These are phyloP conservation scores for Kuraishia hungarica DNA, from an alignment of 805 yeast genomes.

Conservation along the genomic window DNA sequence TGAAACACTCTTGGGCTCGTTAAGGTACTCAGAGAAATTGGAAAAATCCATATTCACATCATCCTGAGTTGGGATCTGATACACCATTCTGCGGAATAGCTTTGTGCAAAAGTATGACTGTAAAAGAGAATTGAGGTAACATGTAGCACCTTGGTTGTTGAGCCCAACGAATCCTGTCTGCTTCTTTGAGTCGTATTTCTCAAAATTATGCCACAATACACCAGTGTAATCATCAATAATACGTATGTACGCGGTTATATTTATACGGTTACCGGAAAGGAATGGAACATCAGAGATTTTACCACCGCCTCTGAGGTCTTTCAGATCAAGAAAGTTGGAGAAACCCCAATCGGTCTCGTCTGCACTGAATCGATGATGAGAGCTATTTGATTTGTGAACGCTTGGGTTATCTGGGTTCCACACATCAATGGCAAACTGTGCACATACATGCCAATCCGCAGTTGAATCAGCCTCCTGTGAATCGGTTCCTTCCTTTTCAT, in stretches of 20 bases:
- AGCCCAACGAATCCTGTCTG: slow-evolving; percentile 89
- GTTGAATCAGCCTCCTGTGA: slow-evolving; percentile 16
- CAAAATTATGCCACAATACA: slow-evolving; percentile 85
- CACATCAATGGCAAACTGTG: slow-evolving; percentile 76
- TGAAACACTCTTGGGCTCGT: slow-evolving; percentile 51
- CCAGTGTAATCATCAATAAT: slow-evolving; percentile 87
- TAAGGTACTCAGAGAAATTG: slow-evolving; percentile 11
- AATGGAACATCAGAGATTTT: slow-evolving; percentile 28
- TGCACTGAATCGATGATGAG: slow-evolving; percentile 71
- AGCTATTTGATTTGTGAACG: slow-evolving; percentile 49
- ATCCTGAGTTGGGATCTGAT: slow-evolving; percentile 75
- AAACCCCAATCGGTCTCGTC: slow-evolving; percentile 95
- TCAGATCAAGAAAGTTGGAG: slow-evolving; percentile 58
- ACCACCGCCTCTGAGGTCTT: slow-evolving; percentile 27
- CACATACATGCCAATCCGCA: slow-evolving; percentile 75
- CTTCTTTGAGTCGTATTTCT: slow-evolving; percentile 78
- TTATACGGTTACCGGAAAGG: slow-evolving; percentile 45
- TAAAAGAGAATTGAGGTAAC: slow-evolving; percentile 85
- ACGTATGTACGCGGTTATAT: slow-evolving; percentile 70
- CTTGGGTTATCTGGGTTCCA: slow-evolving; percentile 74
- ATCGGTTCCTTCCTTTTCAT: slow-evolving; percentile 10
- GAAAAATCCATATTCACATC: slow-evolving; percentile 29
- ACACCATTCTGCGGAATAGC: slow-evolving; percentile 75
- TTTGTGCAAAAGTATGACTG: slow-evolving; percentile 88
- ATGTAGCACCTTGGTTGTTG: slow-evolving; percentile 96